Conservation (phyloP, 768 basidiomycete species). For the Suillus lakei region DNA sequence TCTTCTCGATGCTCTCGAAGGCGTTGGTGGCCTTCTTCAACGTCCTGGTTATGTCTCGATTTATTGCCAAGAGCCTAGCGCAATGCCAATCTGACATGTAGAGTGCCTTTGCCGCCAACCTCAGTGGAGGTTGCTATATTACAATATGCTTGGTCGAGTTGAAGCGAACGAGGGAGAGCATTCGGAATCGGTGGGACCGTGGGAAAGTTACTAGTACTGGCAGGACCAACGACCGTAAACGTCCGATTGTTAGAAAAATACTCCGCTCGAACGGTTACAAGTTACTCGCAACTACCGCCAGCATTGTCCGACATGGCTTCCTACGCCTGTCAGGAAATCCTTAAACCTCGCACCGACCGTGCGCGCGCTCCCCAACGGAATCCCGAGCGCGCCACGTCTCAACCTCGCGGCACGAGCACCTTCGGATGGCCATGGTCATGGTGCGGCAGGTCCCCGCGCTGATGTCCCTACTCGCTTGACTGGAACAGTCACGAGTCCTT, state of each 20-base stretch:
- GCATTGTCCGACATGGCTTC: conserved; percentile 54
- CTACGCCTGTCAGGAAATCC: conserved; percentile 78
- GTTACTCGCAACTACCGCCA: neutral
- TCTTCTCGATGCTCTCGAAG: neutral
- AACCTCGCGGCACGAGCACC: conserved; percentile 74
- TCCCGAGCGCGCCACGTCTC: conserved; percentile 77
- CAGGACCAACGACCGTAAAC: neutral
- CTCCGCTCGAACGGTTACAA: neutral
- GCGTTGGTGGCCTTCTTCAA: neutral
- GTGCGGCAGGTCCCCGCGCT: conserved; percentile 55
- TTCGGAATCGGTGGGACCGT: neutral
- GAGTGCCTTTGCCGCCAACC: neutral
- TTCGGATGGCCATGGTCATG: conserved; percentile 59
- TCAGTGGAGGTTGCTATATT: neutral
- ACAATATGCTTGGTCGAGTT: neutral
- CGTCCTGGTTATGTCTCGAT: neutral
- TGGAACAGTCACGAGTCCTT: conserved; percentile 52
- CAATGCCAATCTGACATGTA: neutral
- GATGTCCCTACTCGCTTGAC: conserved; percentile 70
- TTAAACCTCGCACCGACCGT: conserved; percentile 83
- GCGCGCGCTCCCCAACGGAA: conserved; percentile 76
- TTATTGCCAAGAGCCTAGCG: neutral
- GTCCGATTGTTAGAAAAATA: conserved; percentile 7
- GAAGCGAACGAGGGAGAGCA: neutral
- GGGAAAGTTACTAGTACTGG: neutral